phyloP scores from a whole-genome alignment of 78 protist genomes.

The Salpingoeca rosetta region DNA sequence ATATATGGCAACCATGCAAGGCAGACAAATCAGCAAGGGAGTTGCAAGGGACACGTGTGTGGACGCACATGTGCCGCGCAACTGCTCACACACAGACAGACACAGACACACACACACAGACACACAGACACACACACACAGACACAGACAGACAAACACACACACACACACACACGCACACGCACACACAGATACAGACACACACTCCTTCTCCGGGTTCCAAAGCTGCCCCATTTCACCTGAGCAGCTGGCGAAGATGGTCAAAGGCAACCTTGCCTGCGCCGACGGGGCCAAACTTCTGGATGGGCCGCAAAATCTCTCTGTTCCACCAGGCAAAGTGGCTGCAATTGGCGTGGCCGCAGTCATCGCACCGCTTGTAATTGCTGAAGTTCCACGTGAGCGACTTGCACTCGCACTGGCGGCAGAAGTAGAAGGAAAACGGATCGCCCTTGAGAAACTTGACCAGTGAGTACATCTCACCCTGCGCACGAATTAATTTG shows the following conservation, averaged over 20 bases:
- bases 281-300: constrained; percentile 13
- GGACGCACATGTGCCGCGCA: no score
- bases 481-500: neutral
- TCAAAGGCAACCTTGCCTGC: constrained; percentile 9
- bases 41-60: no score
- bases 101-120: no score
- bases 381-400: constrained; percentile 16
- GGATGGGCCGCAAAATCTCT: constrained; percentile 22
- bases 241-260: constrained; percentile 1
- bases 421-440: constrained; percentile 22
- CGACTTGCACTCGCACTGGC: constrained; percentile 19
- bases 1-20: no score
- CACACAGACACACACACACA: no score
- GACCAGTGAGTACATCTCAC: constrained; percentile 35
- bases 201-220: no score
- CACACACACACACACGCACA: no score
- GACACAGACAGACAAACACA: no score
- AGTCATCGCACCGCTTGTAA: neutral
- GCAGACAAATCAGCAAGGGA: no score
- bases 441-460: constrained; percentile 15
- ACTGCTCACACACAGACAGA: no score
- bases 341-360: neutral
- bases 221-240: no score
- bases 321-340: constrained; percentile 25
- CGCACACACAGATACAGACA: no score